Evolutionary conservation across 164 flowering plant genomes (phyloP), one percentile per base, ranked within the genome.

Genomic region (Litsea cubeba): DNA sequence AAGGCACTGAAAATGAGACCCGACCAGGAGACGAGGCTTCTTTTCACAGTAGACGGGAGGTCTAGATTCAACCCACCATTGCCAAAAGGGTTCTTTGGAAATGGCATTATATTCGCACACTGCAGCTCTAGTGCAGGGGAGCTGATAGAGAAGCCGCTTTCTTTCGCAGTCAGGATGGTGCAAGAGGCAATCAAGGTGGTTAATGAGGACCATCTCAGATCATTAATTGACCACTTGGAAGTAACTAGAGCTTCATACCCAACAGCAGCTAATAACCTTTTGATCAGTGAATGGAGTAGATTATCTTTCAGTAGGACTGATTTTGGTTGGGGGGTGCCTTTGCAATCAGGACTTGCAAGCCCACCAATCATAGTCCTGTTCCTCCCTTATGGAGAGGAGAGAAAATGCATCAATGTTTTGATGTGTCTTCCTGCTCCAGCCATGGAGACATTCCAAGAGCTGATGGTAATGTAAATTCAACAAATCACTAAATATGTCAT

Each of bases 251-350:
- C 74, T 4, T 57, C 69, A 62, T 76, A 71, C n/a, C 65, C 78
- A 12, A 15, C 69, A 10, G 60, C 71, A 15, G 75, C 76, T 2
- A 40, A 40, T 40, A 40, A 81, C 78, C 14, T 71, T 76, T n/a
- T 76, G 76, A 69, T 79, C 60, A 74, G 76, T 30, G 15, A 78
- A 18, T 82, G 84, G 84, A 46, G 78, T 18, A 68, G 80, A 65
- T 69, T 81, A 4, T 12, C 77, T 11, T 76, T 81, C 35, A 23
- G 69, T 26, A 14, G 35, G 5, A 69, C 75, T 0, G 76, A 82
- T 32, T 82, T 82, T 72, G 82, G 84, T 6, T 82, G 82, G 82
- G 82, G 82, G 20, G 58, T 73, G 57, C 79, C 81, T 17, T 3
- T 65, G 3, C 71, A 71, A 58, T 50, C 65, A 1, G 77, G 81